Conservation (phyloP, 2,329 filamentous ascomycete species). For the Hymenoscyphus fructigenus region DNA sequence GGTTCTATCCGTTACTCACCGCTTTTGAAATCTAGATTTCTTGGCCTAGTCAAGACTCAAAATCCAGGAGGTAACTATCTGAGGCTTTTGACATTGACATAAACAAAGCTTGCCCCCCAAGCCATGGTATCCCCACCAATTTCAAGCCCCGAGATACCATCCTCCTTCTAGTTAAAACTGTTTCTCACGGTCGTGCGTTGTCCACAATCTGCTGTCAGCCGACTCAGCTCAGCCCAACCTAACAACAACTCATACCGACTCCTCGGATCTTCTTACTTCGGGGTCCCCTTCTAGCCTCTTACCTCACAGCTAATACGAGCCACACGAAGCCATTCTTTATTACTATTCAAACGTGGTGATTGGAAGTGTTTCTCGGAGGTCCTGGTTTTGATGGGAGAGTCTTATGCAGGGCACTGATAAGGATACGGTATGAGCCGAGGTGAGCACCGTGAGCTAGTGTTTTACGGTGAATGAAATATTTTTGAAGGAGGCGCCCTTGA, state of each 20-base stretch:
- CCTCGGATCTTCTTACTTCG: neutral
- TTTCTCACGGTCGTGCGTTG: neutral
- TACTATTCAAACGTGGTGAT: neutral
- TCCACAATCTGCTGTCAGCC: too few relatives aligned
- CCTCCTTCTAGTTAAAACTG: neutral
- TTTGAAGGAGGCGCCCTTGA: neutral
- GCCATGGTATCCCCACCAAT: neutral
- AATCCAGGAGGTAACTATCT: too few relatives aligned
- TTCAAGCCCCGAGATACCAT: neutral
- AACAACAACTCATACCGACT: neutral
- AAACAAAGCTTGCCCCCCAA: neutral
- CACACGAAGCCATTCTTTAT: neutral
- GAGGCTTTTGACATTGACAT: too few relatives aligned
- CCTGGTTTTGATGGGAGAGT: neutral
- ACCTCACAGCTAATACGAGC: neutral
- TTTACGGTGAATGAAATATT: neutral
- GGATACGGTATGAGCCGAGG: neutral
- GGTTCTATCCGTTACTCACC: too few relatives aligned
- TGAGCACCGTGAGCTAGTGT: neutral
- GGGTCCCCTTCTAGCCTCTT: neutral
- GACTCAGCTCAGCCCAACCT: too few relatives aligned
- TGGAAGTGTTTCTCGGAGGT: constrained; percentile 4
- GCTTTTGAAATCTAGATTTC: too few relatives aligned
- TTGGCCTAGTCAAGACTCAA: too few relatives aligned
- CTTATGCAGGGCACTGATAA: constrained; percentile 3